These are phyloP conservation scores for Thuja plicata DNA, from an alignment of 83 land plant species.

Conservation along the genomic window DNA sequence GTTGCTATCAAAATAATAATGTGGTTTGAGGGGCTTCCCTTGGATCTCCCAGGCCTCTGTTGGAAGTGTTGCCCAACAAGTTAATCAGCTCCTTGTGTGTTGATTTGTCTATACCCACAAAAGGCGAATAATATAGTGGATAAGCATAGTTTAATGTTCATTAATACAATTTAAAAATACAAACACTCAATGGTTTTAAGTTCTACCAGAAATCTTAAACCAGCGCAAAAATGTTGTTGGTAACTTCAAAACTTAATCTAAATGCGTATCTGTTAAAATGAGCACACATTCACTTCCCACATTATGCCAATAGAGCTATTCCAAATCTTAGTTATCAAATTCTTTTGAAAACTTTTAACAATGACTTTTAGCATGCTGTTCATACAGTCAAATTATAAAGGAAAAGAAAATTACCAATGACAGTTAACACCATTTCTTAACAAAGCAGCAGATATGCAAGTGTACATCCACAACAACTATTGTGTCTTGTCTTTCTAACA, in stretches of 20 bases:
- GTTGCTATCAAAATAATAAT: background rate
- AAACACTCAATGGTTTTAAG: background rate
- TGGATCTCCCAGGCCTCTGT: background rate
- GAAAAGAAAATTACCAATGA: background rate
- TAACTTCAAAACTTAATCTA: background rate
- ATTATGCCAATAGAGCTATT: background rate
- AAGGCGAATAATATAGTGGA: background rate
- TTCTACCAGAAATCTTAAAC: background rate
- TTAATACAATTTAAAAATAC: background rate
- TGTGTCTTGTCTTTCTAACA: background rate
- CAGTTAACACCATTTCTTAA: background rate
- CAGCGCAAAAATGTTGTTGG: background rate
- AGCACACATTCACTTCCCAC: background rate
- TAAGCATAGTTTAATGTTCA: background rate
- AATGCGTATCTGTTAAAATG: background rate
- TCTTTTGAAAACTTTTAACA: background rate
- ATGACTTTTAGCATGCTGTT: background rate
- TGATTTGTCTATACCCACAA: background rate
- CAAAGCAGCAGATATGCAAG: background rate
- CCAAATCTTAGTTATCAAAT: background rate
- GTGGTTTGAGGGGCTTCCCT: background rate
- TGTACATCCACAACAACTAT: background rate
- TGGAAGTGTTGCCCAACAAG: background rate
- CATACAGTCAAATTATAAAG: background rate
- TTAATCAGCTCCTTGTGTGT: background rate